phyloP scores from a whole-genome alignment of 2,329 filamentous ascomycete genomes.

The Colletotrichum caudatum region DNA sequence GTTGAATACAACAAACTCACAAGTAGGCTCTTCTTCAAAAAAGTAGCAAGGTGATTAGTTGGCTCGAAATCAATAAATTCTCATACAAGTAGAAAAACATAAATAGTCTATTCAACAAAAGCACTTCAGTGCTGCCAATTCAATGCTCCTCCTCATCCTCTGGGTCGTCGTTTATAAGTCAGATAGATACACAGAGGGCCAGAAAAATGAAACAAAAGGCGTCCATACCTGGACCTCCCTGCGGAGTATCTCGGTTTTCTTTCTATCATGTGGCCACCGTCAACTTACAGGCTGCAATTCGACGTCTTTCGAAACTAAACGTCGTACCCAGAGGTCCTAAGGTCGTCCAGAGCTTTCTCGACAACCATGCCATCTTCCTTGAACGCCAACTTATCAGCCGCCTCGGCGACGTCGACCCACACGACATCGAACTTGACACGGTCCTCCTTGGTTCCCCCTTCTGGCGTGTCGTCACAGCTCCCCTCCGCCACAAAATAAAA shows the following conservation, averaged over 20 bases:
- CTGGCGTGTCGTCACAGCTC: slow-evolving; percentile 45
- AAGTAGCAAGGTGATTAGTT: neutral
- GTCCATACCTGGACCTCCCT: neutral
- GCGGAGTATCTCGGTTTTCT: neutral
- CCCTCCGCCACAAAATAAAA: slow-evolving; percentile 56
- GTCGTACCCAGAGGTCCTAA: slow-evolving; percentile 46
- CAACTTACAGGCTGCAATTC: neutral
- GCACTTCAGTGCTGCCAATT: too few relatives aligned
- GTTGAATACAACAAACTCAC: too few relatives aligned
- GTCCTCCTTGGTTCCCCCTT: slow-evolving; percentile 31
- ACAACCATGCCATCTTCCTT: slow-evolving; percentile 46
- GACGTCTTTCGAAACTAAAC: slow-evolving; percentile 33
- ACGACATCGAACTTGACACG: slow-evolving; percentile 48
- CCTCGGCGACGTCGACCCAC: slow-evolving; percentile 46
- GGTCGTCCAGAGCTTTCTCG: slow-evolving; percentile 46
- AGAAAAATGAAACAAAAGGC: neutral
- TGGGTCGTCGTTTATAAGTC: neutral
- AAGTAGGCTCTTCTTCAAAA: too few relatives aligned
- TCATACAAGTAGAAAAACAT: too few relatives aligned
- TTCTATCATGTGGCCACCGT: neutral
- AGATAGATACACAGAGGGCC: neutral
- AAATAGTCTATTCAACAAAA: neutral
- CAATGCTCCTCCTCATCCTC: too few relatives aligned
- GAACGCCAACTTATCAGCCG: slow-evolving; percentile 44
- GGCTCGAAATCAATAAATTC: neutral